Base-by-base conservation (phyloP, 192 early-diverging fungal genomes). In the Jimgerdemannia lactiflua region DNA sequence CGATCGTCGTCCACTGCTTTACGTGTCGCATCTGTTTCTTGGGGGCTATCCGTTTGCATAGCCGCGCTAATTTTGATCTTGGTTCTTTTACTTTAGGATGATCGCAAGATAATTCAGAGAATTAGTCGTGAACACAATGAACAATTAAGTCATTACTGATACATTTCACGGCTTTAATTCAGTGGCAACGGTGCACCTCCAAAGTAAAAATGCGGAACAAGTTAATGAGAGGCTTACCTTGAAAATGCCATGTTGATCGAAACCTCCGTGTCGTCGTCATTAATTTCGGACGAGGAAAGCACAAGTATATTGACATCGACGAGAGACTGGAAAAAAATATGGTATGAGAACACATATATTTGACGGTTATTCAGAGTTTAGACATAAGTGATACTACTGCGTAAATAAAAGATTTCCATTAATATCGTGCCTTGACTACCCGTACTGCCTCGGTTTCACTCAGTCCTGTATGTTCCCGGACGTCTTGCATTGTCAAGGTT, bases 1-100 rank as follows among this genome's bases (percentile, higher is more conserved):
- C 95, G 80, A 75, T 96, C 95, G 69, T 94, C 91, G 65, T 96
- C 92, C 4, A 96, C 90, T 4, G 91, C 88, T 70, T 85, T 78
- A 9, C 84, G 78, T 3, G 89, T 89, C 9, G 85, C 81, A 42
- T 84, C 86, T 17, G 78, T 88, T 78, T 94, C 93, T 63, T 89
- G 80, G 17, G 82, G 86, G 3, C 83, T 88, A 65, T 93, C 92
- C 4, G 80, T 71, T 78, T 91, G 88, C 9, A 89, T 65, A 3
- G 86, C 80, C 14, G 89, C 84, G 67, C 80, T 86, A 20, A 94
- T 78, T 77, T 94, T 95, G 42, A 96, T 86, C 78, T 96, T 96
- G 4, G 90, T 94, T 39, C 93, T 86, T 83, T 95, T 95, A 79
- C 90, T 94, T 71, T 44, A 78, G 77, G 78, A 83, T 29, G 19